phyloP scores from a whole-genome alignment of 1,284 basidiomycete genomes.

The Microbotryum silenes-acaulis region DNA sequence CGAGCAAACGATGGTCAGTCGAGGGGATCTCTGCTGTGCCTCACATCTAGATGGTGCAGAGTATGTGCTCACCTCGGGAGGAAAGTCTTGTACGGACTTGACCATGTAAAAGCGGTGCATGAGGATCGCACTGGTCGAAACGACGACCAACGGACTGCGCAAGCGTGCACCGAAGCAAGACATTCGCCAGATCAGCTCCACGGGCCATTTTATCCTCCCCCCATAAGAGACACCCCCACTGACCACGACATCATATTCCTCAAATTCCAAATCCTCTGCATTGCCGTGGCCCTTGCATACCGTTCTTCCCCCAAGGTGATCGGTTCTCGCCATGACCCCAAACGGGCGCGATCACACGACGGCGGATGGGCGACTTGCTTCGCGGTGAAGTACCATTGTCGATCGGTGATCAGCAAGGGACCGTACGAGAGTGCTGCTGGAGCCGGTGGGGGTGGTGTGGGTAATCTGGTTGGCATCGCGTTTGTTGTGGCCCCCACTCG shows the following conservation, averaged over 20 bases:
- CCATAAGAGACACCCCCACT: neutral
- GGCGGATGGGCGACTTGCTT: constrained; percentile 14
- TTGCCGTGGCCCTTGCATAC: constrained; percentile 5
- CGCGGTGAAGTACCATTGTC: constrained; percentile 25
- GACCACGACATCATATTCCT: neutral
- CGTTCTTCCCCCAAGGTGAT: constrained; percentile 12
- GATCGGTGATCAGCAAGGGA: constrained; percentile 4
- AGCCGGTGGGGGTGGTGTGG: no score
- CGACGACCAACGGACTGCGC: constrained; percentile 25
- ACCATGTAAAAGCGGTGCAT: constrained; percentile 39
- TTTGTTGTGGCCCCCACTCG: no score
- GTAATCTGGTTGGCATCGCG: no score
- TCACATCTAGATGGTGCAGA: no score
- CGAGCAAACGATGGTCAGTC: neutral
- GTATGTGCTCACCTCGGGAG: constrained; percentile 13
- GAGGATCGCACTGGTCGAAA: constrained; percentile 33
- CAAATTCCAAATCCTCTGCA: constrained; percentile 11
- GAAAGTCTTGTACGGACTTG: constrained; percentile 26
- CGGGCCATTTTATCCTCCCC: no score
- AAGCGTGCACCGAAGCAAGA: neutral
- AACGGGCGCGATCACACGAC: constrained; percentile 2
- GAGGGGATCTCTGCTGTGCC: neutral
- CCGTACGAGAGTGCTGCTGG: no score
- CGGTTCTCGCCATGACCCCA: neutral
- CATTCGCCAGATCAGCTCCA: neutral